Base-by-base conservation (phyloP, 2,329 filamentous ascomycete genomes). In the Colletotrichum lindemuthianum region DNA sequence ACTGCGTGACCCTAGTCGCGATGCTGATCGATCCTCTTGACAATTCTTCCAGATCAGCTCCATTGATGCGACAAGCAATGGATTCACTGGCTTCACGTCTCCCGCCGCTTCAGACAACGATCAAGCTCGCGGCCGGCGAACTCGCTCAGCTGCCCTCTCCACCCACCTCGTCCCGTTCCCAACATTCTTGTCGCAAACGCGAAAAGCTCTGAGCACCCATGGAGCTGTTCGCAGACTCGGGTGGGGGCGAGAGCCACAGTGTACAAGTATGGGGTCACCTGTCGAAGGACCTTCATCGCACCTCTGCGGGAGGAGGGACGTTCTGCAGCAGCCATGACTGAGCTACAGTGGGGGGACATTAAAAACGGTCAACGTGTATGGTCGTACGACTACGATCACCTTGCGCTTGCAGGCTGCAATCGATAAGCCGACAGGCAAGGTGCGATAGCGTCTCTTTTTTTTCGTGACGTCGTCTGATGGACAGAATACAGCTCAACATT, bases 121-220 rank as follows among this genome's bases (percentile, higher is more conserved):
- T 24, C 24, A 24, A 24, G 24, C 24, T 24, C 4, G 24, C 24
- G 24, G 24, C 24, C 24, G 24, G 24, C 24, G 24, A 24, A 24
- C 36, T 24, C 37, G 7, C 43, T 8, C 40, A 41, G 32, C 39
- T 48, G 7, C 12, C 9, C 51, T 33, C 50, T 32, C 10, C 34
- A 16, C 34, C 41, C 52, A 15, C 45, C 24, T 24, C 24, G 1
- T 24, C 58, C 12, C 48, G 36, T 55, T 48, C 61, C 61, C 61
- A 65, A 65, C 61, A 60, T 65, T 65, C 55, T 61, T 32, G 61
- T 65, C 58, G 56, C 60, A 56, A 54, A 64, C 60, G 50, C 50
- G 60, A 39, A 60, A 47, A 64, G 60, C 60, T 64, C 50, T 44
- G 60, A 55, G 50, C 60, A 60, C 49, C 44, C 34, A 15, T 36